phyloP scores from a whole-genome alignment of 257 asterid genomes.

The Solanum clarkiae region DNA sequence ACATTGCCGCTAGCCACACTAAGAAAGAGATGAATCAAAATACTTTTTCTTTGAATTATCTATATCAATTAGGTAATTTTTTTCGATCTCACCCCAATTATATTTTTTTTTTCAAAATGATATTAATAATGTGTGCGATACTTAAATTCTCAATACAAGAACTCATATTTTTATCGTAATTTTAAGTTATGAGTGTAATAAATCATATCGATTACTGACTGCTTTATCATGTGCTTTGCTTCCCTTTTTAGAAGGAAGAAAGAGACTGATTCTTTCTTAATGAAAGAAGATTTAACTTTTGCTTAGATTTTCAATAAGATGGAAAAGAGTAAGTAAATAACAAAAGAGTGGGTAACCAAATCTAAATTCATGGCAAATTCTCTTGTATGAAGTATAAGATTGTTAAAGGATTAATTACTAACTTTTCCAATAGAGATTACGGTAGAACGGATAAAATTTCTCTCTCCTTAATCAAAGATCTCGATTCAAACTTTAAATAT shows the following conservation, averaged over 20 bases:
- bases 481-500: rapidly evolving
- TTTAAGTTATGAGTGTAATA: rapidly evolving
- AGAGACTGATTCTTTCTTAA: neutral
- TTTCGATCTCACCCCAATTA: neutral
- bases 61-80: neutral
- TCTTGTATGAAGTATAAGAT: neutral
- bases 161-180: neutral
- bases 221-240: neutral
- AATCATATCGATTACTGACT: neutral
- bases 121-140: rapidly evolving
- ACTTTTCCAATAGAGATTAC: neutral
- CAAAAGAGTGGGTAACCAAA: neutral
- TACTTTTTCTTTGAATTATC: neutral
- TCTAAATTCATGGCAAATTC: neutral
- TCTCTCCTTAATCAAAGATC: rapidly evolving
- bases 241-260: neutral
- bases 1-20: neutral
- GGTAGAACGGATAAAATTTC: neutral
- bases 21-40: neutral
- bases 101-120: neutral
- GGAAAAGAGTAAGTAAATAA: neutral
- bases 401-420: neutral
- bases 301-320: neutral
- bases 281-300: neutral
- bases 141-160: neutral